Conservation (phyloP, 192 early-diverging fungal genomes). For the Fimicolochytrium jonesii region DNA sequence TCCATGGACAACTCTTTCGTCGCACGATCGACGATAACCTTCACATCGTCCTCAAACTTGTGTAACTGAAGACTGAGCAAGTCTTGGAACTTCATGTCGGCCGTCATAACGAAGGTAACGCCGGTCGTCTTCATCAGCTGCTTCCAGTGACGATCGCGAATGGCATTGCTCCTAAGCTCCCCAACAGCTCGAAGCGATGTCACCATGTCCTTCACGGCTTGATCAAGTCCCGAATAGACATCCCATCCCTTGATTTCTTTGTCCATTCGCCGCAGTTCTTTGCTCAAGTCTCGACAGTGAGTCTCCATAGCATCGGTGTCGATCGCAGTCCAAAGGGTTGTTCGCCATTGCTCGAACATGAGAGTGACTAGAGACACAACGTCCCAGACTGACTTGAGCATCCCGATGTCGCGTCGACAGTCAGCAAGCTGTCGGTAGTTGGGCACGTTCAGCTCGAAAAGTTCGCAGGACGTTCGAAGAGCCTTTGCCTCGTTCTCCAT, state of each 20-base stretch:
- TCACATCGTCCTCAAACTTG: constrained; percentile 65
- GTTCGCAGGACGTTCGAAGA: constrained; percentile 55
- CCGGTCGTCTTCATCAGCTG: constrained; percentile 68
- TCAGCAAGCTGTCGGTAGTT: constrained; percentile 57
- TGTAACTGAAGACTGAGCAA: constrained; percentile 58
- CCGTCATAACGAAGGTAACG: constrained; percentile 59
- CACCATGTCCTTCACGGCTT: constrained; percentile 67
- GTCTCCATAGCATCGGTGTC: constrained; percentile 62
- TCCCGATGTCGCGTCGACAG: constrained; percentile 57
- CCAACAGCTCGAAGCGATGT: constrained; percentile 60
- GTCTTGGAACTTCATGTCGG: constrained; percentile 67
- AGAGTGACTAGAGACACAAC: constrained; percentile 58
- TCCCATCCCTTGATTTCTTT: constrained; percentile 69
- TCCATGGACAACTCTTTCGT: constrained; percentile 66
- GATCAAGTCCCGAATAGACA: constrained; percentile 58
- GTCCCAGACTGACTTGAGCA: constrained; percentile 63
- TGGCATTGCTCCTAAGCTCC: constrained; percentile 58
- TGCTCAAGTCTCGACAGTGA: constrained; percentile 52
- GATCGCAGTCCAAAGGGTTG: constrained; percentile 60
- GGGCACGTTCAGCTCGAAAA: constrained; percentile 62
- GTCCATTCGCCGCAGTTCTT: constrained; percentile 61
- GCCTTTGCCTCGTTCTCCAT: constrained; percentile 58
- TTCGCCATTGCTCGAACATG: constrained; percentile 61
- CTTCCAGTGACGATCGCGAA: constrained; percentile 66
- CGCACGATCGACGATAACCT: constrained; percentile 60